phyloP scores from a whole-genome alignment of 164 flowering plant species.

The Echeveria elegans region DNA sequence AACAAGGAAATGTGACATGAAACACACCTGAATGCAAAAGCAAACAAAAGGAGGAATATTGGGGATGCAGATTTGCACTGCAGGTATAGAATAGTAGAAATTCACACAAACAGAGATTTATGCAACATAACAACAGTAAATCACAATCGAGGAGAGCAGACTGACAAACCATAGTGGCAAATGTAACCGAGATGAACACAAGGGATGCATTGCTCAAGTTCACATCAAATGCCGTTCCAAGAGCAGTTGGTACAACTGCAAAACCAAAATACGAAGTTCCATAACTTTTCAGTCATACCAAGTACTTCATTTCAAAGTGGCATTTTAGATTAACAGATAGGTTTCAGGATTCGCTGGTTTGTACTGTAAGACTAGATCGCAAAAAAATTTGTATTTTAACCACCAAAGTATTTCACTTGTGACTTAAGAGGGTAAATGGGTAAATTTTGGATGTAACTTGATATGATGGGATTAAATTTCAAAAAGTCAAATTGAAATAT shows the following conservation, averaged over 20 bases:
- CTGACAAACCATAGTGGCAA: conserved; percentile 94
- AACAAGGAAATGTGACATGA: neutral
- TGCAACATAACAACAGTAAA: neutral
- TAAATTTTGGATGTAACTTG: neutral
- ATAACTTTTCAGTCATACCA: conserved; percentile 56
- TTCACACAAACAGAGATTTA: neutral
- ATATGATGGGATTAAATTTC: no score
- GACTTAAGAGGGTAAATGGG: neutral
- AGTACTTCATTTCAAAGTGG: conserved; percentile 29
- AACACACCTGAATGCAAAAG: conserved; percentile 93
- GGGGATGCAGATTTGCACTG: conserved; percentile 99
- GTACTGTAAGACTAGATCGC: neutral
- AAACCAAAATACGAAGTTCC: conserved; percentile 80
- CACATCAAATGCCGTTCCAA: conserved; percentile 93
- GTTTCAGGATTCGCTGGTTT: neutral
- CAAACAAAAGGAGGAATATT: conserved; percentile 91
- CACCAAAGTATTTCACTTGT: neutral
- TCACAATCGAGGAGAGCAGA: conserved; percentile 1
- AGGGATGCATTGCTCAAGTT: conserved; percentile 96
- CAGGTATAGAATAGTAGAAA: conserved; percentile 16
- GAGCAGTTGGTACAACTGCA: conserved; percentile 97
- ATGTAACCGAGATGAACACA: conserved; percentile 94
- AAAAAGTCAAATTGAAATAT: neutral
- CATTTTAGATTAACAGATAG: neutral
- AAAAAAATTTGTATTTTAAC: neutral